Conservation (phyloP, 805 yeast species). For the Ogataea ganodermae region DNA sequence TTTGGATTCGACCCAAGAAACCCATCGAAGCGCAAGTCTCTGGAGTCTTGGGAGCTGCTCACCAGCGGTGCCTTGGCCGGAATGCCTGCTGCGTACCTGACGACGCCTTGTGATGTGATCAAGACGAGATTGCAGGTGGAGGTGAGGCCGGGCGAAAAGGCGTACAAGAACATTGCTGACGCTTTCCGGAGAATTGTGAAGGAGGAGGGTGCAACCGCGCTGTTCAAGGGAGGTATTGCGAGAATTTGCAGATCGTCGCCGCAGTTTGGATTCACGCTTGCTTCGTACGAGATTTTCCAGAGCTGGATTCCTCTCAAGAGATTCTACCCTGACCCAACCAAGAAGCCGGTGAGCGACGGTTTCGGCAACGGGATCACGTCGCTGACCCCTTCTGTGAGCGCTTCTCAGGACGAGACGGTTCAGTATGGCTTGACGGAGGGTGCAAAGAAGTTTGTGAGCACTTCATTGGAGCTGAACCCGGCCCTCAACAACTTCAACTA, state of each 20-base stretch:
- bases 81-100: constrained; percentile 94
- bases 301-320: constrained; percentile 67
- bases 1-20: constrained; percentile 80
- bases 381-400: constrained; percentile 23
- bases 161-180: constrained; percentile 74
- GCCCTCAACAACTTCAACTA: constrained; percentile 32
- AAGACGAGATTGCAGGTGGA: constrained; percentile 93
- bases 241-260: constrained; percentile 95
- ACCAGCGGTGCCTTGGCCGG: constrained; percentile 94
- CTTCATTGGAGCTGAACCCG: constrained; percentile 34
- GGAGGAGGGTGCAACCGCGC: constrained; percentile 84
- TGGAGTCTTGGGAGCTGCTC: constrained; percentile 82
- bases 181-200: constrained; percentile 71
- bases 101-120: constrained; percentile 96
- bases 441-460: constrained; percentile 34
- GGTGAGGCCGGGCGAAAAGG: constrained; percentile 72
- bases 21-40: constrained; percentile 55
- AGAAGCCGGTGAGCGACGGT: constrained; percentile 24
- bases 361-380: constrained; percentile 29
- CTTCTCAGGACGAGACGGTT: constrained; percentile 23
- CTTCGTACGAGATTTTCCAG: constrained; percentile 94
- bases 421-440: constrained; percentile 32
- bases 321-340: constrained; percentile 34
- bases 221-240: constrained; percentile 96
- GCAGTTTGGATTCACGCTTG: constrained; percentile 95